A percentile compares a stretch with the other conserved stretches of the same genome.
These are phyloP conservation scores for Podaxis mareebaensis DNA, from an alignment of 768 basidiomycete genomes.

Conservation along the genomic window DNA sequence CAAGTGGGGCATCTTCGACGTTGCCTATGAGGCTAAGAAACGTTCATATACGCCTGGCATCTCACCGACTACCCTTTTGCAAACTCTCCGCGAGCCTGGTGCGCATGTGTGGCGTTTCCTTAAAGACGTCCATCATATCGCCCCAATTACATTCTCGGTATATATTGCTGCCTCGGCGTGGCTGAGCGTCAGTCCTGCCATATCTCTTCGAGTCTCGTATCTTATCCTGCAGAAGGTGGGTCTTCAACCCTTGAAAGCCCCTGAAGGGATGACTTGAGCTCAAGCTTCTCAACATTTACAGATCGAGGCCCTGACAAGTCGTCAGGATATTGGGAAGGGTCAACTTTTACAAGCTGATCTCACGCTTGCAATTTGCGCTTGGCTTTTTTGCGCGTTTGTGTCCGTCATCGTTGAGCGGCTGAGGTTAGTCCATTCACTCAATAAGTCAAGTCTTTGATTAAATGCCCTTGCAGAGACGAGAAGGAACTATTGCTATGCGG, in stretches of 20 bases:
- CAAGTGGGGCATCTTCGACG: constrained; percentile 36
- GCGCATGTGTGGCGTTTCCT: constrained; percentile 20
- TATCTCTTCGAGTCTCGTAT: constrained; percentile 34
- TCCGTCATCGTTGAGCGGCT: constrained; percentile 24
- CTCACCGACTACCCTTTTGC: neutral
- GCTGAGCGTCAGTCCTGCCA: constrained; percentile 30
- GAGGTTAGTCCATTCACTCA: constrained; percentile 9
- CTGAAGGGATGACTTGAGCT: neutral
- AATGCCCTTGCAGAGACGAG: constrained; percentile 15
- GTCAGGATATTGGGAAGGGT: neutral
- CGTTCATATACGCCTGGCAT: neutral
- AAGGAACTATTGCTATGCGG: constrained; percentile 24
- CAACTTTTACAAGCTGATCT: constrained; percentile 6
- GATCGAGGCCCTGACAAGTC: neutral
- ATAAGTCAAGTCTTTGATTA: neutral
- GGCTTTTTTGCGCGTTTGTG: constrained; percentile 28
- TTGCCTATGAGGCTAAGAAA: constrained; percentile 30
- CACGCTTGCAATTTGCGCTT: constrained; percentile 23
- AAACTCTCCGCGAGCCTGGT: neutral
- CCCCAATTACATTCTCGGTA: constrained; percentile 21
- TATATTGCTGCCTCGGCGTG: constrained; percentile 32
- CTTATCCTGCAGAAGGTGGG: constrained; percentile 34
- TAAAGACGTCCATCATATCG: constrained; percentile 23
- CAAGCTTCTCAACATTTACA: no score
- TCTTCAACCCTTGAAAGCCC: neutral